Evolutionary conservation across 805 yeast species (phyloP), one percentile per base, ranked within the genome.

Genomic region (Ogataea parapolymorpha): DNA sequence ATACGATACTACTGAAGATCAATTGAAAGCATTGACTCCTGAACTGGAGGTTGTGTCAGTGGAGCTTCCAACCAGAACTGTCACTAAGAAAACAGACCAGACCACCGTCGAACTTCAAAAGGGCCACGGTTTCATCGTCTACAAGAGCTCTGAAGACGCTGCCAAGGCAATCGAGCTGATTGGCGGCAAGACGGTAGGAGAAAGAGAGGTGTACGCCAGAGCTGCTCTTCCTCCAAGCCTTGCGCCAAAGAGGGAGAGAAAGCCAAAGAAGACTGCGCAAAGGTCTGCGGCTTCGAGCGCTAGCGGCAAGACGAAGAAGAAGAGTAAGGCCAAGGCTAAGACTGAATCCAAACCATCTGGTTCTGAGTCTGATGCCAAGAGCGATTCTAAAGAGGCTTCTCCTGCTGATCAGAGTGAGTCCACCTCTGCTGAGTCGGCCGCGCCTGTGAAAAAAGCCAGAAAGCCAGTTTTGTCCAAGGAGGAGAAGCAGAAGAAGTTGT

Each of bases 91-190:
- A 45, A 50, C 42, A 15, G 35, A 49, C 32, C 54, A 55, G 26
- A 46, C 53, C 22, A 46, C 39, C 9, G 49, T 58, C 26, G 45
- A 50, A 31, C 55, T 54, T 31, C 56, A 62, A 5, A 56, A 55
- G 41, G 67, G 68, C 33, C 57, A 51, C 47, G 79, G 72, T 1
- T 77, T 82, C 56, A 76, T 80, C 48, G 75, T 74, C 49, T 79
- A 82, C 50, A 70, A 76, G 36, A 65, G 72, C 44, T 77, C 80
- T 50, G 84, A 75, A 36, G 71, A 72, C 32, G 95, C 87, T 55
- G 65, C 74, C 55, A 67, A 70, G 58, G 96, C 95, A n/a, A 77
- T 61, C 22, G 51, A 44, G n/a, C 49, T 54, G 15, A 53, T 59
- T 26, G 51, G 53, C 14, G 65, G 62, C 25, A 55, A 59, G 42